Evolutionary conservation across 2,329 filamentous ascomycete genomes (phyloP).

Genomic region (Rhynchosporium secalis): DNA sequence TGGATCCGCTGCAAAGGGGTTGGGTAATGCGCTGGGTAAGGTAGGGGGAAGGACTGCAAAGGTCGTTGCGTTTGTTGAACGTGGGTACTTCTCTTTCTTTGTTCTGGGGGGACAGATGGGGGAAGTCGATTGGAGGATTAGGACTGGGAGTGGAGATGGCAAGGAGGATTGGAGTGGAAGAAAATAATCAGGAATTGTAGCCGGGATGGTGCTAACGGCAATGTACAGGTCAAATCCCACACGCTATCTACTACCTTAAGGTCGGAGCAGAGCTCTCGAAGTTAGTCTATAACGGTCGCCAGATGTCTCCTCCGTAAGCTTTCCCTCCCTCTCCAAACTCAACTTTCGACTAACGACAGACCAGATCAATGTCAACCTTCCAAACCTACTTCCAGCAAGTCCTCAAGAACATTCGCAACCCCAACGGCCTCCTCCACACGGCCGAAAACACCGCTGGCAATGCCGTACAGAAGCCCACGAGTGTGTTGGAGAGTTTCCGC

Average conservation of each 20-base stretch:
- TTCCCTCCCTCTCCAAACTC: background rate
- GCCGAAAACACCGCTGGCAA: conserved; percentile 48
- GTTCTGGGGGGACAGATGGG: background rate
- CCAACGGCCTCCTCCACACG: conserved; percentile 52
- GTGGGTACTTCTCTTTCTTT: conserved; percentile 56
- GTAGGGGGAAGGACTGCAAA: conserved; percentile 82
- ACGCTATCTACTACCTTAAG: conserved; percentile 86
- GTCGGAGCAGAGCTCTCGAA: conserved; percentile 85
- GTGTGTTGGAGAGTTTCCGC: conserved; percentile 61
- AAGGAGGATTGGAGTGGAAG: too few species aligned
- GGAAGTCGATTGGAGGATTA: conserved; percentile 12
- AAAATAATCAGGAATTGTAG: too few species aligned
- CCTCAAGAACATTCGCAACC: conserved; percentile 70
- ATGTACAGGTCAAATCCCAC: conserved; percentile 73
- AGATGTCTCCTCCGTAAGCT: conserved; percentile 87
- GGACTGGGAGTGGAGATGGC: too few species aligned
- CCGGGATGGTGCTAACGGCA: conserved; percentile 30
- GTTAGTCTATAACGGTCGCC: conserved; percentile 83
- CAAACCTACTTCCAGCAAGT: conserved; percentile 81
- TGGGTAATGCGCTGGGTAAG: conserved; percentile 67
- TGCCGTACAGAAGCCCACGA: conserved; percentile 42
- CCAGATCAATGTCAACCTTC: conserved; percentile 75
- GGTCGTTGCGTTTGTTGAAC: conserved; percentile 77
- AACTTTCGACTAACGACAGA: conserved; percentile 16
- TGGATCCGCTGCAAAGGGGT: conserved; percentile 70